Conservation (phyloP, 352 stramenopile species). For the Pythium biforme region DNA sequence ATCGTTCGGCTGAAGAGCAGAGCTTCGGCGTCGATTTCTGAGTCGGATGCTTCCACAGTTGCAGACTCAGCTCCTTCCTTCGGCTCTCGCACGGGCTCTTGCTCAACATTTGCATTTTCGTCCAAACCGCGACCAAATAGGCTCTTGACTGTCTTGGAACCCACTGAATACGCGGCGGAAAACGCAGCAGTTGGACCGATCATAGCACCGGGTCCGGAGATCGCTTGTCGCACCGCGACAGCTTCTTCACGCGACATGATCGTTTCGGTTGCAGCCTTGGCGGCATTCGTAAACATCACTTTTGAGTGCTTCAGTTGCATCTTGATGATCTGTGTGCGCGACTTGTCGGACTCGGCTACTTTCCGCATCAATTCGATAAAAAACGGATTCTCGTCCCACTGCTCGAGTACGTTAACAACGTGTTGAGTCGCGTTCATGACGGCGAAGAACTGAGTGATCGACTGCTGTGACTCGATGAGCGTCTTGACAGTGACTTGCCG, state of each 20-base stretch:
- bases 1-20: constrained; percentile 71
- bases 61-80: background rate
- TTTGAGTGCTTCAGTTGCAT: constrained; percentile 67
- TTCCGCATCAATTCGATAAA: constrained; percentile 71
- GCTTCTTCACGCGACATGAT: constrained; percentile 71
- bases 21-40: constrained; percentile 42
- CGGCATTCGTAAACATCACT: constrained; percentile 41
- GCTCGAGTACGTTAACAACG: constrained; percentile 35
- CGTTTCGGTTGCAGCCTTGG: constrained; percentile 43
- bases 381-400: constrained; percentile 65
- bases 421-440: constrained; percentile 53
- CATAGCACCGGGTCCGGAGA: constrained; percentile 61
- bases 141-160: constrained; percentile 71
- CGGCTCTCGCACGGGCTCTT: background rate
- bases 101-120: background rate
- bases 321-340: constrained; percentile 50
- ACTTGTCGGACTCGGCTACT: constrained; percentile 51
- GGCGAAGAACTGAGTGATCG: constrained; percentile 34
- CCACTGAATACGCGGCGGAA: constrained; percentile 68
- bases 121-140: constrained; percentile 40
- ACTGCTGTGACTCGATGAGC: background rate
- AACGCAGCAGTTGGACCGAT: constrained; percentile 72
- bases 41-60: background rate
- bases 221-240: constrained; percentile 59
- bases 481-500: constrained; percentile 1